Conservation (phyloP, 148 eudicot genomes). For the Heliosperma pusillum region DNA sequence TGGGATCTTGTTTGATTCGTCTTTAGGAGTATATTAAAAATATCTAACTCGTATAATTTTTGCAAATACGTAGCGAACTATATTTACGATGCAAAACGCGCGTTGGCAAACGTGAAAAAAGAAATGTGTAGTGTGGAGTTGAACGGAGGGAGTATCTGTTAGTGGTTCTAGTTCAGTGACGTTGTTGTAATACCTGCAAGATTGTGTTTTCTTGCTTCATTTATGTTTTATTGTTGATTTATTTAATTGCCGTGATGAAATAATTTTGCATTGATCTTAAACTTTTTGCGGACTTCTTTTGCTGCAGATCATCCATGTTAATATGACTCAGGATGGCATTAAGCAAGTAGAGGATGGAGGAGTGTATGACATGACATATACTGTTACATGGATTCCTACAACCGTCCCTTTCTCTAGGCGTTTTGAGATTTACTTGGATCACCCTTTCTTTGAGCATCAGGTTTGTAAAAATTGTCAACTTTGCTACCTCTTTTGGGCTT, state of each 20-base stretch:
- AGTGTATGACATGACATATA: conserved; percentile 66
- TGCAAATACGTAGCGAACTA: no score
- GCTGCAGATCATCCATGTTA: conserved; percentile 88
- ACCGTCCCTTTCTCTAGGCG: conserved; percentile 63
- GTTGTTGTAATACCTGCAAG: neutral
- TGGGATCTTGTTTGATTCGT: no score
- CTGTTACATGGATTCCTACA: conserved; percentile 75
- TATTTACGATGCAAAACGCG: no score
- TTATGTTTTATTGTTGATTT: neutral
- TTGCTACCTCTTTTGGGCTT: neutral
- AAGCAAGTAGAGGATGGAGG: conserved; percentile 73
- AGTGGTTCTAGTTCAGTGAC: neutral
- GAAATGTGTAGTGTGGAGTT: no score
- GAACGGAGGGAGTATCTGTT: no score
- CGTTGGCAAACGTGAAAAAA: no score
- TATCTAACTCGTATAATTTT: no score
- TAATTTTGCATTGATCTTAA: neutral
- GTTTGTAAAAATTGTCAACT: conserved; percentile 24
- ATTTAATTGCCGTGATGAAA: neutral
- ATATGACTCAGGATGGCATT: conserved; percentile 78
- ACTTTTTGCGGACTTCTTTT: conserved; percentile 7
- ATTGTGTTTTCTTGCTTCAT: neutral
- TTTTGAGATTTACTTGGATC: conserved; percentile 90
- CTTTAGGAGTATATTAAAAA: no score
- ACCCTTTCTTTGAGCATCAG: conserved; percentile 95